Base-by-base conservation (phyloP, 2,329 filamentous ascomycete species). In the Colletotrichum salicis region DNA sequence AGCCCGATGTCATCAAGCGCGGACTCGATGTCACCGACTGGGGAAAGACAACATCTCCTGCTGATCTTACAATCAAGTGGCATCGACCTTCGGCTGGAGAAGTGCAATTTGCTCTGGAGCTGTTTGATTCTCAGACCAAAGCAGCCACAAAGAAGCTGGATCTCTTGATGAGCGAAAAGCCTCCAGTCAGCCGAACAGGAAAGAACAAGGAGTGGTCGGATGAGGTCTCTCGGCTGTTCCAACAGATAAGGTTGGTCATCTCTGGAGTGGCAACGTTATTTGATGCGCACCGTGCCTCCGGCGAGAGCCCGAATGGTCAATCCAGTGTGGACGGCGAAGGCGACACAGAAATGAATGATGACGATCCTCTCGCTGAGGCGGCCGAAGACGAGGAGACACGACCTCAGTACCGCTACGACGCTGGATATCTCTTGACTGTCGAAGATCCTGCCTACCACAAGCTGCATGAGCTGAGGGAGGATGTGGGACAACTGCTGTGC, bases 201-300 rank as follows among this genome's bases (percentile, higher is more conserved):
- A 97, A 96, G 80, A 97, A 97, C 76, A 99, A 98, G 82, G 96
- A 98, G 77, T 99, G 96, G 96, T 98, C 96, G 0, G 96, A 99
- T 80, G 97, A 99, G 80, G 92, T 98, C 33, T 96, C 95, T 2
- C 88, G 96, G 67, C 94, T 97, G 75, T 87, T 99, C 68, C 94
- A 96, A 13, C 91, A 98, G 63, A 86, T 99, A 15, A 89, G 96
- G 35, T 87, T 99, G n/a, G 90, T 97, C 56, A 90, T 97, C 31
- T 97, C 96, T 3, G 96, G 96, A 64, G 91, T 97, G 70, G 95
- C 96, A 8, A 92, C 93, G 1, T 86, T 99, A 12, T 98, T 99
- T 79, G 94, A 98, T 78, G 91, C 94, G 1, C 89, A 90, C 76
- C 89, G 91, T 22, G 91, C 92, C 4, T 92, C 93, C 10, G 87